Percentiles rank a stretch among this genome's conserved stretches.
Conservation (phyloP, 805 yeast genomes). For the Candida sakaeoensis region DNA sequence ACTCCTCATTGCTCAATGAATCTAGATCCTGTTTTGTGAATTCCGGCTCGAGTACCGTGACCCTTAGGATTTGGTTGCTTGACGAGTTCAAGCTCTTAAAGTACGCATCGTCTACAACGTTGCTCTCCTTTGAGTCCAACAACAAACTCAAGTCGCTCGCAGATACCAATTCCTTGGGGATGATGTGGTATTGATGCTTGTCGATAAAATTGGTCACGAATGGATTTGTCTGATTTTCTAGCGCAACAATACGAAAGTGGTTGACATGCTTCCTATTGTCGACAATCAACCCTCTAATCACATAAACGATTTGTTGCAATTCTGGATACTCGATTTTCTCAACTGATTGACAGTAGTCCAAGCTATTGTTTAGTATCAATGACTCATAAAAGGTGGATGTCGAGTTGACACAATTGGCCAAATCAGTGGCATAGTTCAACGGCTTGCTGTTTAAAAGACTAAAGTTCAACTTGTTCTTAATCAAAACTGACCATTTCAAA, state of each 20-base stretch:
- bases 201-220: conserved; percentile 16
- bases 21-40: conserved; percentile 45
- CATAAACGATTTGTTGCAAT: conserved; percentile 16
- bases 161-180: conserved; percentile 22
- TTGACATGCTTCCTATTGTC: conserved; percentile 13
- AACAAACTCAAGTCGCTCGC: conserved; percentile 25
- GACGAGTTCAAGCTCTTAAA: conserved; percentile 24
- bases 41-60: conserved; percentile 51
- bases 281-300: conserved; percentile 32
- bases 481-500: conserved; percentile 35
- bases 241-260: conserved; percentile 30
- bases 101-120: conserved; percentile 32
- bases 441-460: conserved; percentile 29
- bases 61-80: conserved; percentile 37
- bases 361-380: conserved; percentile 32
- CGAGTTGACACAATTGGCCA: conserved; percentile 14
- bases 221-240: conserved; percentile 21
- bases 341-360: conserved; percentile 30
- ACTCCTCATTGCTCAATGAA: conserved; percentile 42
- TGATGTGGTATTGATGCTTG: conserved; percentile 36
- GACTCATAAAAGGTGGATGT: conserved; percentile 16
- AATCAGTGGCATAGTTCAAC: conserved; percentile 32
- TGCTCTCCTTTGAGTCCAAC: conserved; percentile 4
- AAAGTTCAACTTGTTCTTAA: conserved; percentile 10
- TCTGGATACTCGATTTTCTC: conserved; percentile 18